A percentile compares a stretch with the other conserved stretches of the same genome.
Evolutionary conservation across 306 rosid genomes (phyloP).

Genomic region (Dalbergia cochinchinensis): DNA sequence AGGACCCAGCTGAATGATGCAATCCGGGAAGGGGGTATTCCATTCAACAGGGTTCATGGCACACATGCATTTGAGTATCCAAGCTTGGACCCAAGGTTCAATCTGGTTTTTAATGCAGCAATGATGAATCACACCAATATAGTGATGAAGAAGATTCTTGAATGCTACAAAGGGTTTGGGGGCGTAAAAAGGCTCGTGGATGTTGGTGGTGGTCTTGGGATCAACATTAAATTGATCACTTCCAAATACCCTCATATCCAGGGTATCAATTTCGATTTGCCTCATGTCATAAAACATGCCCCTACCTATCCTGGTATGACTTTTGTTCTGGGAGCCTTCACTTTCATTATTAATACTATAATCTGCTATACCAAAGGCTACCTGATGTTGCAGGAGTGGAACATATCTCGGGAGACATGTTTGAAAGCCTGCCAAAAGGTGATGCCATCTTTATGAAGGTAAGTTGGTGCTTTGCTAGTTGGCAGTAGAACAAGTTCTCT

Average conservation of each 20-base stretch:
- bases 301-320: constrained; percentile 59
- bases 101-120: constrained; percentile 58
- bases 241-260: constrained; percentile 61
- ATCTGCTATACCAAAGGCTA: not conserved
- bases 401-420: constrained; percentile 70
- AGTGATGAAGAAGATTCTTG: constrained; percentile 48
- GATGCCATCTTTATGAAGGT: constrained; percentile 78
- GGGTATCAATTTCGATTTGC: constrained; percentile 53
- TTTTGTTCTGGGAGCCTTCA: not conserved
- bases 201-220: constrained; percentile 73
- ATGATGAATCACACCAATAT: constrained; percentile 52
- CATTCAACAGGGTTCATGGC: constrained; percentile 60
- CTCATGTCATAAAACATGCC: constrained; percentile 62
- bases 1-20: constrained; percentile 60
- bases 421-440: constrained; percentile 61
- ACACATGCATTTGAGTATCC: constrained; percentile 51
- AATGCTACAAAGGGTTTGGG: constrained; percentile 58
- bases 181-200: constrained; percentile 58
- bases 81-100: constrained; percentile 46
- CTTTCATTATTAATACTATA: not conserved
- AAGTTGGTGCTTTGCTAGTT: not conserved
- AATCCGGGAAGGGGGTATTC: constrained; percentile 58
- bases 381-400: constrained; percentile 58
- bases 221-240: constrained; percentile 55
- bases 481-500: not conserved